These are phyloP conservation scores for Xanthoconium separans DNA, from an alignment of 1,284 basidiomycete genomes.

Conservation along the genomic window DNA sequence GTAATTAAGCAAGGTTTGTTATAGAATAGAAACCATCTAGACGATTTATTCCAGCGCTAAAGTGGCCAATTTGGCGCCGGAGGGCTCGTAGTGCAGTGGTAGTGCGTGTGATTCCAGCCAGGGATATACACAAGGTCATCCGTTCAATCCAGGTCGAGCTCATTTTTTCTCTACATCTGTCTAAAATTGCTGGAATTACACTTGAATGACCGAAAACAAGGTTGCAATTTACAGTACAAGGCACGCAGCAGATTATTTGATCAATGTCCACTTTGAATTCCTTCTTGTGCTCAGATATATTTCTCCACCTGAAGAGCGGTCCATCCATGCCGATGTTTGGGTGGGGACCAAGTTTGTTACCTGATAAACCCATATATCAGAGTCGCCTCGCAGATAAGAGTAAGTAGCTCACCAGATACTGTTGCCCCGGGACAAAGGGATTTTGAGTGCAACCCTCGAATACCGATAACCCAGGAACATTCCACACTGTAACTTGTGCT, in stretches of 20 bases:
- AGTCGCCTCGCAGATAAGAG: background rate
- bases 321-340: slow-evolving; percentile 34
- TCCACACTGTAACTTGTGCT: slow-evolving; percentile 85
- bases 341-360: slow-evolving; percentile 32
- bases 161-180: slow-evolving; percentile 21
- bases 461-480: slow-evolving; percentile 56
- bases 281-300: slow-evolving; percentile 31
- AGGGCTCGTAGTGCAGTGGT: slow-evolving; percentile 37
- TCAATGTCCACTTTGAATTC: slow-evolving; percentile 30
- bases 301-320: slow-evolving; percentile 24
- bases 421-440: slow-evolving; percentile 61
- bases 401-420: slow-evolving; percentile 57
- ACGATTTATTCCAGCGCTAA: background rate
- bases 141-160: slow-evolving; percentile 56
- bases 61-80: background rate
- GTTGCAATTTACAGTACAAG: background rate
- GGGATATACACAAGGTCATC: slow-evolving; percentile 49
- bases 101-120: slow-evolving; percentile 38
- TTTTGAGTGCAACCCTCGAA: slow-evolving; percentile 53
- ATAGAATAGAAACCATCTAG: slow-evolving; percentile 11
- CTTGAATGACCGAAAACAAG: background rate
- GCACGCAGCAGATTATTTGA: slow-evolving; percentile 10
- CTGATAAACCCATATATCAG: slow-evolving; percentile 12
- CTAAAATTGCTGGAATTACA: background rate
- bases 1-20: slow-evolving; percentile 10